Evolutionary conservation across 345 rosid species (phyloP).

Genomic region (Chamaenerion angustifolium): DNA sequence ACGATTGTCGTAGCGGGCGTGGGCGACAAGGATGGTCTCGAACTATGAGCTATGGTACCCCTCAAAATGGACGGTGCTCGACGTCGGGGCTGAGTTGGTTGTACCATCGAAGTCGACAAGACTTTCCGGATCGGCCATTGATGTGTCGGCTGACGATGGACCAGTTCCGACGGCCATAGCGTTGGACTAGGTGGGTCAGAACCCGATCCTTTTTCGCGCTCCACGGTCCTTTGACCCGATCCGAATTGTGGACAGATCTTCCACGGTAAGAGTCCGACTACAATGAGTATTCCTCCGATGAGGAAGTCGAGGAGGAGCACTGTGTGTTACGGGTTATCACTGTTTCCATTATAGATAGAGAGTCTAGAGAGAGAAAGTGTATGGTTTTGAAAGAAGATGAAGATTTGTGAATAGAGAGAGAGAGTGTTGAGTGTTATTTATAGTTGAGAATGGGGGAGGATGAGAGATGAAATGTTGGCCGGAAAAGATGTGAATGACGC

Average conservation of each 20-base stretch:
- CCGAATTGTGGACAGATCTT: not conserved
- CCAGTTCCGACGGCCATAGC: too few species aligned
- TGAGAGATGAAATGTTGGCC: too few species aligned
- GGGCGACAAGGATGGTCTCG: constrained; percentile 2
- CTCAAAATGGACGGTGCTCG: not conserved
- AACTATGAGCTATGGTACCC: too few species aligned
- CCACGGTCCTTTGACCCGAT: constrained; percentile 43
- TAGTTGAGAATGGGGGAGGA: too few species aligned
- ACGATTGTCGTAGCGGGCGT: not conserved
- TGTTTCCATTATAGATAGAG: not conserved
- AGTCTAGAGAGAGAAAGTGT: too few species aligned
- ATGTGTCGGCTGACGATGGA: too few species aligned
- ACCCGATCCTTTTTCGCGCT: constrained; percentile 49
- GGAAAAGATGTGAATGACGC: too few species aligned
- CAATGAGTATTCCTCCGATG: not conserved
- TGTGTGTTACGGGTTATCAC: not conserved
- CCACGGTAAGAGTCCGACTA: not conserved
- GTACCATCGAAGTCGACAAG: constrained; percentile 50
- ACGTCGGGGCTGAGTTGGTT: constrained; percentile 24
- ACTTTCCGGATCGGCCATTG: too few species aligned
- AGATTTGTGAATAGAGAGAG: too few species aligned
- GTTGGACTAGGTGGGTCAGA: too few species aligned
- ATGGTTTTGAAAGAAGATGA: too few species aligned
- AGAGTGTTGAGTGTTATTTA: not conserved
- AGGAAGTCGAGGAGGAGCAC: constrained; percentile 1